Evolutionary conservation across 108 stramenopile genomes (phyloP), one percentile per base, ranked within the genome.

Genomic region (Discostella stelligeroides): DNA sequence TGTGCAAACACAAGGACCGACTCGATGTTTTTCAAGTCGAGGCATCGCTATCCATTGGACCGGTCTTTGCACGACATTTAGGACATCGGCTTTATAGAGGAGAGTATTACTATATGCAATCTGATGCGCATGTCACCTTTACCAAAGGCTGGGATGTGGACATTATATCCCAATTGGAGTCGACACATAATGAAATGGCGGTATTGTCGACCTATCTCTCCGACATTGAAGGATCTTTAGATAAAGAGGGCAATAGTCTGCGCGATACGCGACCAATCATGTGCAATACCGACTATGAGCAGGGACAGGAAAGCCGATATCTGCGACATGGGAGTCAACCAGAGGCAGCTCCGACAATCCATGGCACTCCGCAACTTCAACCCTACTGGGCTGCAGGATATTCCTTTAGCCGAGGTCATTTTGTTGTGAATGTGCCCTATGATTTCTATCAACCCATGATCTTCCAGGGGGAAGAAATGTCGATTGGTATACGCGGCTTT

Each of bases 71-170:
- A 2, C 80, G 96, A 2, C 91, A 93, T 73, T 82, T 97, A 60
- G 93, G 93, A 28, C 76, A 92, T 79, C 82, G 96, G 8, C 53
- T 92, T 78, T 95, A 95, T 51, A 84, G 90, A 7, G 96, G 95
- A 8, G 96, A 98, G 79, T 95, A 95, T 56, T 98, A 96, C 70
- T 89, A 91, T 58, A 97, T 97, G 72, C 97, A 97, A 79, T 84
- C 86, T 12, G 98, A 98, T 85, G 94, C 96, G 7, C 97, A 98
- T 82, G 95, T 97, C 34, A 87, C 91, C 48, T 96, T 94, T 66
- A 92, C 94, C 10, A 56, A 70, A 37, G 71, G 87, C 43, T 98
- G 98, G 98, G 98, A 98, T 66, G 64, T 24, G 10, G 89, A 92
- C 53, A 95, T 98, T 40, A 93, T 96, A 38, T 21, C 66, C 15